Evolutionary conservation across 768 basidiomycete genomes (phyloP).

Genomic region (Mycena galopus): DNA sequence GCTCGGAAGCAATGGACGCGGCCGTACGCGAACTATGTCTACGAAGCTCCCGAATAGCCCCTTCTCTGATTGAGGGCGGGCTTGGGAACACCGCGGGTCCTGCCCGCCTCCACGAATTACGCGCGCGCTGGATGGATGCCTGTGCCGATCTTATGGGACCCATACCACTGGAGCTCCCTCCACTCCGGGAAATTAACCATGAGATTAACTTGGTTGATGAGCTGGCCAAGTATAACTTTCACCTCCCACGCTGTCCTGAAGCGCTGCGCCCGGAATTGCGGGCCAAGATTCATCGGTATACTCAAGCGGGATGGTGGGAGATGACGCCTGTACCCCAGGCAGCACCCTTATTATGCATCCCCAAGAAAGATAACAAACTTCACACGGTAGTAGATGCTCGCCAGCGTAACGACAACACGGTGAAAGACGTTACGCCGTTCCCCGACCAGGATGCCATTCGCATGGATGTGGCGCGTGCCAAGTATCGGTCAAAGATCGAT

Average conservation of each 20-base stretch:
- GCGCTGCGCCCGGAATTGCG: constrained; percentile 27
- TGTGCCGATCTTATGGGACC: background rate
- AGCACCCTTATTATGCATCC: constrained; percentile 42
- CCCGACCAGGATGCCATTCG: no score
- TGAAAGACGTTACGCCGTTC: constrained; percentile 55
- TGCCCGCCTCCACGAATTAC: no score
- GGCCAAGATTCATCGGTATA: constrained; percentile 18
- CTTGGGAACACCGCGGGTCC: no score
- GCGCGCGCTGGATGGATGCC: no score
- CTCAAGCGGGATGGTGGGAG: constrained; percentile 30
- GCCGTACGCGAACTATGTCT: background rate
- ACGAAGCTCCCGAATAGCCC: no score
- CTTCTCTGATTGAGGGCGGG: no score
- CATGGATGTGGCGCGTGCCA: no score
- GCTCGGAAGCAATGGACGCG: background rate
- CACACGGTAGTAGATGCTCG: constrained; percentile 51
- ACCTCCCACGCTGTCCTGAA: constrained; percentile 43
- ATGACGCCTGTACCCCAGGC: constrained; percentile 34
- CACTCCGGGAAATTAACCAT: constrained; percentile 31
- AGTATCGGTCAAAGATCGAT: no score
- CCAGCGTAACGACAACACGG: constrained; percentile 56
- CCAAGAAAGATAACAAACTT: constrained; percentile 45
- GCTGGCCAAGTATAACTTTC: constrained; percentile 27
- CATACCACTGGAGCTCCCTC: background rate
- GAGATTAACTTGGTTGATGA: constrained; percentile 46